Base-by-base conservation (phyloP, 306 rosid species). In the Cotoneaster glaucophyllus region DNA sequence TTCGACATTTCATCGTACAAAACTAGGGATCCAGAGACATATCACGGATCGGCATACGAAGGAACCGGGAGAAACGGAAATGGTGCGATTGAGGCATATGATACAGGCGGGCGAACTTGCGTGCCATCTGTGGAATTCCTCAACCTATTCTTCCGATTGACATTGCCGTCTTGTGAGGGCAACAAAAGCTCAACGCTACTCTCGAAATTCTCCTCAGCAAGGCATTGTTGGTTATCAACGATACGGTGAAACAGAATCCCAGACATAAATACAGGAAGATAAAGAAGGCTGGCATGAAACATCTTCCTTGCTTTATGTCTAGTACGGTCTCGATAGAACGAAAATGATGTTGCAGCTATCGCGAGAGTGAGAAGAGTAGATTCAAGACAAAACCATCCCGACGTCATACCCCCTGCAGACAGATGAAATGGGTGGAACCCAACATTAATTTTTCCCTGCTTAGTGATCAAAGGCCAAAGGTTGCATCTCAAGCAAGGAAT, bases 61-160 rank as follows among this genome's bases (percentile, higher is more conserved):
- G 98, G 98, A 77, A 87, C 97, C 19, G 98, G 97, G 84, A 95
- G 84, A 73, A 92, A 95, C 26, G 98, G 98, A 74, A 95, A 92
- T 2, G 96, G 97, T 31, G 98, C 96, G 71, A 79, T 78, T 8
- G 97, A 92, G 71, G 97, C 93, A 79, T 88, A 89, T 8, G 98
- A 90, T 39, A 95, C 96, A 22, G 97, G 97, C 43, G 97, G 84
- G 19, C 86, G 93, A 5, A 74, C 80, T 69, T 74, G 78, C 39
- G 61, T 73, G 61, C 62, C 41, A 41, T 34, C 34, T 34, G 61
- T 61, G 18, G 76, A 48, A 28, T 22, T 78, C 82, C 62, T 83
- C 22, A 44, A 64, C 71, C 64, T 77, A 64, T 31, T 79, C 77
- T 74, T 78, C 75, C 9, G 65, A 17, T 77, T 19, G 13, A 64